Evolutionary conservation across 352 stramenopile species (phyloP).

Genomic region (Phytopythium montanum): DNA sequence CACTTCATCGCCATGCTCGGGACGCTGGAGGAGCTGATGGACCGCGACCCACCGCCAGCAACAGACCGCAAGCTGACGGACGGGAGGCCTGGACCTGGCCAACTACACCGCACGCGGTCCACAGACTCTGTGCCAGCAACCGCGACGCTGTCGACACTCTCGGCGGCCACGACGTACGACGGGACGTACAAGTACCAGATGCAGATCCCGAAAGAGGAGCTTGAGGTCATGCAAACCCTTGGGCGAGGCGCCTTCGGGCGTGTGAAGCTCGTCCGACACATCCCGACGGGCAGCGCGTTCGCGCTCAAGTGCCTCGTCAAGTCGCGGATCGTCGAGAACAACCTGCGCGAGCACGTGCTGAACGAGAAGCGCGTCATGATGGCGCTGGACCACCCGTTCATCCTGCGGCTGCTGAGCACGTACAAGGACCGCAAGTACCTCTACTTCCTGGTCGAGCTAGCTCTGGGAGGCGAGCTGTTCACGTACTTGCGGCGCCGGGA

Average conservation of each 20-base stretch:
- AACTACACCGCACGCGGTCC: neutral
- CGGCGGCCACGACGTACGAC: neutral
- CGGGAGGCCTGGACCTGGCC: neutral
- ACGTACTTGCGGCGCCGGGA: conserved; percentile 81
- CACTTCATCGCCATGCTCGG: conserved; percentile 83
- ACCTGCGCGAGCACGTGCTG: conserved; percentile 89
- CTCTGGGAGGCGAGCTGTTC: conserved; percentile 91
- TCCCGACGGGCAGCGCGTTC: conserved; percentile 62
- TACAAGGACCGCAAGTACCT: conserved; percentile 91
- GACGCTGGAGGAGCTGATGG: conserved; percentile 75
- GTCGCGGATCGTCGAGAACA: conserved; percentile 88
- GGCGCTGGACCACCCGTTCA: conserved; percentile 88
- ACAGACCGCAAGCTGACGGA: conserved; percentile 7
- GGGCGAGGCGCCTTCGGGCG: conserved; percentile 87
- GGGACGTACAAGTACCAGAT: conserved; percentile 73
- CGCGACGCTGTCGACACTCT: neutral
- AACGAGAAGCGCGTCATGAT: conserved; percentile 91
- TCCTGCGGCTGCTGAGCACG: conserved; percentile 86
- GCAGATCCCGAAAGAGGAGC: conserved; percentile 62
- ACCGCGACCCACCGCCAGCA: conserved; percentile 41
- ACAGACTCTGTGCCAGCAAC: conserved; percentile 5
- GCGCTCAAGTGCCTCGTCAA: conserved; percentile 94
- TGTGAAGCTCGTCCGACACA: conserved; percentile 85
- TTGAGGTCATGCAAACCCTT: conserved; percentile 74
- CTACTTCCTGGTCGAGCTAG: conserved; percentile 92